Evolutionary conservation across 1,284 basidiomycete genomes (phyloP), one percentile per base, ranked within the genome.

Genomic region (Rhodotorula sp.): DNA sequence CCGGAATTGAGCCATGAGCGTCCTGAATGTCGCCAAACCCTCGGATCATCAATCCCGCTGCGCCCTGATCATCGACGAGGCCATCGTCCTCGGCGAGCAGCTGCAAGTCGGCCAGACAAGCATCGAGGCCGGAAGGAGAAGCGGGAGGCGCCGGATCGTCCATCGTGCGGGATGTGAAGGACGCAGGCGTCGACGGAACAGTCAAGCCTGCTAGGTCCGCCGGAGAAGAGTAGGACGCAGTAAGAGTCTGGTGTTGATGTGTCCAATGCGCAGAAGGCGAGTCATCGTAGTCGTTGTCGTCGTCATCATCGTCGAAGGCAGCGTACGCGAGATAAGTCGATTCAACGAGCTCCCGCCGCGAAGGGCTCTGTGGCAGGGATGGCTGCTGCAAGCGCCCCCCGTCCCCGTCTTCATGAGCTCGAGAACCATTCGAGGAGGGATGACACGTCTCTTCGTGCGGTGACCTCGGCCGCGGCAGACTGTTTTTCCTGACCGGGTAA

Each of bases 41-140:
- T 42, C 68, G 63, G 30, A 66, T 57, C 26, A 65, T 53, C 14
- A 33, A 61, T n/a, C 44, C 56, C 22, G 60, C 62, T 4, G 37
- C 37, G 37, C 37, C 37, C 37, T 33, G 33, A 33, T 37, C 37
- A 17, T 37, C 46, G 22, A 24, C 46, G 7, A 37, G 42, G 24
- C 56, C 64, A 14, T 46, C 56, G 17, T 59, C 67, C 12, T 58
- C 66, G 6, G 74, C 64, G 51, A 71, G 59, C 30, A 75, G 24
- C 3, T 70, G 53, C 37, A 75, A n/a, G 24, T 75, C 72, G 37
- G 71, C 72, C 15, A 75, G n/a, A n/a, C 70, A 74, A 1, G 66
- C 69, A 8, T 75, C 72, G n/a, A 75, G 66, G 24, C 33, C 24
- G 30, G 24, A 37, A 12, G 37, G 37, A 37, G 37, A 37, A 37